Conservation (phyloP, 1,139 yeast species). For the Yarrowia galli region DNA sequence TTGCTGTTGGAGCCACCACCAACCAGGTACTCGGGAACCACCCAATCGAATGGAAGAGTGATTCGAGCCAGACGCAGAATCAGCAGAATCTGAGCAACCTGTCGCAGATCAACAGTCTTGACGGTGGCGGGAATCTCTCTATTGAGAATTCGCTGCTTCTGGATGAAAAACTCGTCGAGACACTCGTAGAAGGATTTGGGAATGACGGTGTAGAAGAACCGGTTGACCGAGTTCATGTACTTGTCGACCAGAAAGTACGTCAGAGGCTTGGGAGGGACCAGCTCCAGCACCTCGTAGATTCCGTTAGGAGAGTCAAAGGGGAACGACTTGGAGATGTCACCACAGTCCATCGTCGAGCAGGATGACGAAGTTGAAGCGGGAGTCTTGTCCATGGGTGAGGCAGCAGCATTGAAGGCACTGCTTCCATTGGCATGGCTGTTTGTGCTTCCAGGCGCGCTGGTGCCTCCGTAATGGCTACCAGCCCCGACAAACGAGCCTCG, state of each 20-base stretch:
- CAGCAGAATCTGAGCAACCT: constrained; percentile 29
- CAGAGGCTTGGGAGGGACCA: constrained; percentile 30
- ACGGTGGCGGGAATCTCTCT: constrained; percentile 28
- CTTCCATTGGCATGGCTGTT: constrained; percentile 3
- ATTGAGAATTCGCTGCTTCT: constrained; percentile 33
- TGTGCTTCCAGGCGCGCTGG: constrained; percentile 23
- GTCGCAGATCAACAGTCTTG: constrained; percentile 17
- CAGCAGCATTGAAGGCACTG: constrained; percentile 1
- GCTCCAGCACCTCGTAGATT: constrained; percentile 28
- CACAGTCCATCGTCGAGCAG: constrained; percentile 25
- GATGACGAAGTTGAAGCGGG: constrained; percentile 23
- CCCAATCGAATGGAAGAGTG: constrained; percentile 34
- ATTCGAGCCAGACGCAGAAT: constrained; percentile 35
- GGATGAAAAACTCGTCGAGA: constrained; percentile 34
- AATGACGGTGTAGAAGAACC: constrained; percentile 36
- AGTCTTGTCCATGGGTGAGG: constrained; percentile 30
- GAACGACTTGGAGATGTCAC: constrained; percentile 29
- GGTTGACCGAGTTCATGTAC: constrained; percentile 37
- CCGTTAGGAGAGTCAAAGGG: constrained; percentile 37
- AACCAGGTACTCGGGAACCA: constrained; percentile 20
- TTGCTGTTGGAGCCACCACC: constrained; percentile 1
- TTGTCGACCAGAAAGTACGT: constrained; percentile 35
- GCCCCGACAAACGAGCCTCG: constrained; percentile 30
- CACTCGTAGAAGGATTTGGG: constrained; percentile 35
- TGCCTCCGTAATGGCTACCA: constrained; percentile 26